Conservation (phyloP, 2,329 filamentous ascomycete genomes). For the Scolecobasidium constrictum region DNA sequence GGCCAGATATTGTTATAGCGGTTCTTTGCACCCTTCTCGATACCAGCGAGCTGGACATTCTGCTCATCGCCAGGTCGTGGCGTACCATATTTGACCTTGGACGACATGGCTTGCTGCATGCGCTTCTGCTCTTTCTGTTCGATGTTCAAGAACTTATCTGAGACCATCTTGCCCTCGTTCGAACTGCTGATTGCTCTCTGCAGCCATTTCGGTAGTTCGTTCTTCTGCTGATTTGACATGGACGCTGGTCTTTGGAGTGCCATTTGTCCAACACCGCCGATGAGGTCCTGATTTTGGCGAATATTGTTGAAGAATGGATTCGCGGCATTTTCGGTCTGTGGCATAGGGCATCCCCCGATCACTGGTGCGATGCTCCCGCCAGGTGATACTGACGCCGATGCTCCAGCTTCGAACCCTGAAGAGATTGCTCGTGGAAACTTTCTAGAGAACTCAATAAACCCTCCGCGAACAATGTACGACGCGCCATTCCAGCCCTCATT, state of each 20-base stretch:
- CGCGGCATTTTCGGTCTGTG: constrained; percentile 52
- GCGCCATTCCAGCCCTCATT: constrained; percentile 70
- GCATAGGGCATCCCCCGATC: constrained; percentile 82
- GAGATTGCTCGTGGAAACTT: constrained; percentile 44
- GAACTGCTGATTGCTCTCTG: constrained; percentile 51
- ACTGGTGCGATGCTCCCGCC: constrained; percentile 34
- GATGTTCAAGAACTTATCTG: constrained; percentile 72
- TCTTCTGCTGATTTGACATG: constrained; percentile 35
- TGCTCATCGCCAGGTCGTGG: constrained; percentile 28
- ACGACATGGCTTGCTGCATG: constrained; percentile 74
- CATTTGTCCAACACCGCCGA: constrained; percentile 82
- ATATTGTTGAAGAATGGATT: constrained; percentile 97
- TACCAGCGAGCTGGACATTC: constrained; percentile 68
- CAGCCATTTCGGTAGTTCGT: constrained; percentile 66
- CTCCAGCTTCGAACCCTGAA: constrained; percentile 12
- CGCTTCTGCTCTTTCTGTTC: constrained; percentile 78
- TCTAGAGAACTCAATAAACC: constrained; percentile 63
- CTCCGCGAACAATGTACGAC: constrained; percentile 67
- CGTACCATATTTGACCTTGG: constrained; percentile 46
- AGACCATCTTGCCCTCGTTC: constrained; percentile 69
- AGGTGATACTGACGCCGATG: neutral
- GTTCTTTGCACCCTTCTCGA: constrained; percentile 92
- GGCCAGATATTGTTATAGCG: constrained; percentile 97
- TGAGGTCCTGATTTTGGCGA: constrained; percentile 88
- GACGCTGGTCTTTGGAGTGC: constrained; percentile 46